These are phyloP conservation scores for Gryganskiella cystojenkinii DNA, from an alignment of 192 early-diverging fungal species.

Conservation along the genomic window DNA sequence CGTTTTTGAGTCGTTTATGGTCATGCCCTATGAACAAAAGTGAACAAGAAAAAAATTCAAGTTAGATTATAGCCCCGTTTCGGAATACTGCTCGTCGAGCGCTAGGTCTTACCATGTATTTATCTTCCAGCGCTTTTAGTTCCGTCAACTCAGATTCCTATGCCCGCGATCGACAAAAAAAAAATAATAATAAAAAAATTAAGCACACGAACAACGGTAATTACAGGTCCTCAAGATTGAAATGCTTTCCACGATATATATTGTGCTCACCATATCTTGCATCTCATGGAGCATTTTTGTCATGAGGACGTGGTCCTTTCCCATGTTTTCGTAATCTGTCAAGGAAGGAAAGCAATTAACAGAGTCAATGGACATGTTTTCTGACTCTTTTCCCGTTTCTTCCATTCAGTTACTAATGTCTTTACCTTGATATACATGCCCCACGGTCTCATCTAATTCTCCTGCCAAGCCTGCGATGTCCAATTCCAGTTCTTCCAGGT, in stretches of 20 bases:
- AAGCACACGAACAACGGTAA: neutral
- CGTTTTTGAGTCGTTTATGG: conserved; percentile 26
- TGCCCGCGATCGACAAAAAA: neutral
- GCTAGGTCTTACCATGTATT: conserved; percentile 29
- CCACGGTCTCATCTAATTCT: conserved; percentile 21
- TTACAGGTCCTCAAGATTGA: neutral
- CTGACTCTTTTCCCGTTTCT: neutral
- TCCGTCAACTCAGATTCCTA: conserved; percentile 32
- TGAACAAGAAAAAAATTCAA: neutral
- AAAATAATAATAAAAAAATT: neutral
- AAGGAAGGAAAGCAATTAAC: neutral
- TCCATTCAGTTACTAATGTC: neutral
- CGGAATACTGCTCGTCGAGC: no score
- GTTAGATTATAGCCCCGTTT: neutral
- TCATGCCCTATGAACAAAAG: conserved; percentile 36
- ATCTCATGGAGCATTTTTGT: conserved; percentile 33
- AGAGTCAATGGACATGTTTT: neutral
- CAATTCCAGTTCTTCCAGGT: conserved; percentile 19
- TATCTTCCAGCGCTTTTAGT: conserved; percentile 42
- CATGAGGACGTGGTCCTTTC: conserved; percentile 20
- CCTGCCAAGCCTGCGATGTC: conserved; percentile 10
- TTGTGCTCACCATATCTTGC: conserved; percentile 18
- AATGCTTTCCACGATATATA: neutral
- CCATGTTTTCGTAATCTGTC: conserved; percentile 28
- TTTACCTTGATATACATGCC: conserved; percentile 26